Evolutionary conservation across 306 rosid genomes (phyloP).

Genomic region (Oxytropis ochrocephala): DNA sequence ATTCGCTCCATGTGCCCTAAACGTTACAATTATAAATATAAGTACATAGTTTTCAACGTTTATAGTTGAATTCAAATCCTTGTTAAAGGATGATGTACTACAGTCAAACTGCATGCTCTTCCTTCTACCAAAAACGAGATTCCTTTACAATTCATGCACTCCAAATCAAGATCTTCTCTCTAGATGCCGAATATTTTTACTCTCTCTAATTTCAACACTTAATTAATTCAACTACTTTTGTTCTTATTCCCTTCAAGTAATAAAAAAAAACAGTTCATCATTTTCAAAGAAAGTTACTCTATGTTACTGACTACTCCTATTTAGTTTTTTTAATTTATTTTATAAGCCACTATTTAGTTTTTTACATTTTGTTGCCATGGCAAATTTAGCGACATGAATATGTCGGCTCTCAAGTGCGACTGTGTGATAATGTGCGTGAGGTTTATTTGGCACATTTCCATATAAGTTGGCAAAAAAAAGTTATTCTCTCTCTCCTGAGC

Average conservation of each 20-base stretch:
- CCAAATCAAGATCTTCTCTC: constrained; percentile 28
- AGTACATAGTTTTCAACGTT: neutral
- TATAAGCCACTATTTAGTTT: no score
- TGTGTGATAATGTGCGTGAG: no score
- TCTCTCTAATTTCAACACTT: neutral
- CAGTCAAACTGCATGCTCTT: constrained; percentile 42
- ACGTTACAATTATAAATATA: neutral
- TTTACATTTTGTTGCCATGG: no score
- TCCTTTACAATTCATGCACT: constrained; percentile 29
- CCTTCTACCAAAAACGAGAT: constrained; percentile 28
- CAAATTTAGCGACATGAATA: no score
- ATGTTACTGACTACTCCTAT: no score
- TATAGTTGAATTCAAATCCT: constrained; percentile 14
- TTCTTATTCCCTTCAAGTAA: constrained; percentile 52
- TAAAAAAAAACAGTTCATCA: neutral
- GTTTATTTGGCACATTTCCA: no score
- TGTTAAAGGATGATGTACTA: constrained; percentile 9
- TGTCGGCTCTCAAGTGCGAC: no score
- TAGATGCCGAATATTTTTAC: constrained; percentile 27
- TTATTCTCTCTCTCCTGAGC: no score
- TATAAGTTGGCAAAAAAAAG: no score
- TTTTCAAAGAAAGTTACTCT: neutral
- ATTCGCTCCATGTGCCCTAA: constrained; percentile 11
- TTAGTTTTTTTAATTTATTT: no score
- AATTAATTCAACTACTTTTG: constrained; percentile 35